phyloP scores from a whole-genome alignment of 2,329 filamentous ascomycete genomes.

The Ascochyta viciae-villosae region DNA sequence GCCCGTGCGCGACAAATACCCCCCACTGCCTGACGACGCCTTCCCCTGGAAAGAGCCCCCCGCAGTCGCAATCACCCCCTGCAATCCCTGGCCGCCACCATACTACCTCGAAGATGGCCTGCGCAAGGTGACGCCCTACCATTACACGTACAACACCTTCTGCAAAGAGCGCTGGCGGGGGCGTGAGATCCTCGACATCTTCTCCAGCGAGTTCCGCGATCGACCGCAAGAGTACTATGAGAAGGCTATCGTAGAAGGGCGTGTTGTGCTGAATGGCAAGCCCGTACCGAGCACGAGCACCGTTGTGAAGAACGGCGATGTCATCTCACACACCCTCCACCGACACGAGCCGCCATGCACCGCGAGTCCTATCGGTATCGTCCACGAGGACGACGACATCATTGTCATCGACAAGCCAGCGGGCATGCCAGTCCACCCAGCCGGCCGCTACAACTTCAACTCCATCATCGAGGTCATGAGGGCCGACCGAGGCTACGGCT shows the following conservation, averaged over 20 bases:
- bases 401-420: conserved; percentile 97
- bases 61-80: conserved; percentile 56
- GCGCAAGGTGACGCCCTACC: conserved; percentile 83
- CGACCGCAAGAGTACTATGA: conserved; percentile 82
- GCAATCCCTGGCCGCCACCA: conserved; percentile 67
- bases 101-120: conserved; percentile 87
- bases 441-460: conserved; percentile 95
- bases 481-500: conserved; percentile 68
- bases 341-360: conserved; percentile 95
- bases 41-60: conserved; percentile 55
- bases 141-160: conserved; percentile 93
- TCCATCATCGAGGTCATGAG: conserved; percentile 93
- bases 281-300: conserved; percentile 69
- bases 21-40: conserved; percentile 42
- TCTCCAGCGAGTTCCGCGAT: conserved; percentile 90
- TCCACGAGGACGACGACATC: conserved; percentile 92
- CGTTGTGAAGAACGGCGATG: conserved; percentile 83
- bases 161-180: conserved; percentile 95
- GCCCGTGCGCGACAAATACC: conserved; percentile 39
- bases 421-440: conserved; percentile 92
- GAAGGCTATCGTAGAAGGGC: conserved; percentile 79
- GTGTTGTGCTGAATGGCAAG: conserved; percentile 81
- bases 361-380: conserved; percentile 76
- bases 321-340: conserved; percentile 92
- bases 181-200: conserved; percentile 82